Base-by-base conservation (phyloP, 2,329 filamentous ascomycete genomes). In the Thielaviopsis populi region DNA sequence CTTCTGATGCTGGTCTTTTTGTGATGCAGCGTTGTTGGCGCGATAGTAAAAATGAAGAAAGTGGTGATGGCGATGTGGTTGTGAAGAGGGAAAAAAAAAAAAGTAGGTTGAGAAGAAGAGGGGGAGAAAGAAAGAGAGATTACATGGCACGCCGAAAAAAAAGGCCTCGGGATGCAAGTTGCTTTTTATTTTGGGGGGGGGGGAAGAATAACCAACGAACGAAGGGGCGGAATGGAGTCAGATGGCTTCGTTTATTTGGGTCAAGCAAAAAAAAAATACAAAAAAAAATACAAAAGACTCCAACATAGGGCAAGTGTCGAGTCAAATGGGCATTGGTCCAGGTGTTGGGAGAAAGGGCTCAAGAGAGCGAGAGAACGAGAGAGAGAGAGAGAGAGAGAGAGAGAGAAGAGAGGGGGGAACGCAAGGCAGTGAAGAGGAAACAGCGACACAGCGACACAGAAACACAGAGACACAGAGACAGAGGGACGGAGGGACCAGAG, bases 191-290 rank as follows among this genome's bases (percentile, higher is more conserved):
- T 63, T 63, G 30, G 53, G 42, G 46, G 54, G 42, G 10, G 30
- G 54, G 42, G 10, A 7, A 40, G 61, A 46, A 59, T 59, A 53
- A 56, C 24, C 53, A 56, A n/a, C 17, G 53, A 56, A 59, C 63
- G 22, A 67, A 68, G 65, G 68, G 61, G 69, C 68, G 37, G 63
- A 68, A 41, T 71, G 74, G 15, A 63, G 66, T 22, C 65, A 58
- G 48, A 62, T 62, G 53, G 30, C 27, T 56, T 56, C 53, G 53
- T 56, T 56, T 56, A 56, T 56, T 56, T 56, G 27, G 53, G 53
- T 37, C 27, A 61, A 40, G n/a, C 13, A 33, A 61, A 46, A 46
- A 61, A 48, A 61, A 24, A 61, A 33, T n/a, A n/a, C n/a, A n/a
- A 33, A 61, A 46, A 46, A 61, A 48, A 61, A 24, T 50, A 33